Conservation (phyloP, 495 filamentous ascomycete genomes). For the Echria macrotheca region DNA sequence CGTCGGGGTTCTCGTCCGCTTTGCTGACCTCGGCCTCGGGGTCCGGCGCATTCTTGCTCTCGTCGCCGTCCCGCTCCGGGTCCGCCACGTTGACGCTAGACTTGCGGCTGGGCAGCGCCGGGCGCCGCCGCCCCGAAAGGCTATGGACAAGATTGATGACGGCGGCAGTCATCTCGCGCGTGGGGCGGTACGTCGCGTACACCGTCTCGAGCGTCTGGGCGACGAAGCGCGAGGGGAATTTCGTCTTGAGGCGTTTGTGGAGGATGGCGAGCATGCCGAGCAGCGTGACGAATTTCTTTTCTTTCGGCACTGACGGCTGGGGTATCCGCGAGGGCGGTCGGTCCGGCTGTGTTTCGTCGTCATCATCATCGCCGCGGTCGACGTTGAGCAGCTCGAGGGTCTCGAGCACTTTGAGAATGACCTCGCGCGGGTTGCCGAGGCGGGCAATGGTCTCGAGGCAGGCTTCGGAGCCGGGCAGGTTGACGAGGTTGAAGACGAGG, state of each 20-base stretch:
- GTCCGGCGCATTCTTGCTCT: constrained; percentile 61
- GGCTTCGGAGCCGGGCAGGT: constrained; percentile 63
- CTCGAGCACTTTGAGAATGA: constrained; percentile 82
- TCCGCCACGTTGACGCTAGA: constrained; percentile 54
- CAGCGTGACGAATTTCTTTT: constrained; percentile 65
- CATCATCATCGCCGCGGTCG: constrained; percentile 31
- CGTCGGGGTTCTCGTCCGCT: constrained; percentile 47
- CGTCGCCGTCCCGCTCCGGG: constrained; percentile 39
- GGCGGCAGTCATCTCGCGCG: constrained; percentile 61
- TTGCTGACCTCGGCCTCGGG: constrained; percentile 63
- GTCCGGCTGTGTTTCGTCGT: constrained; percentile 17
- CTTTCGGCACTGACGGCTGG: constrained; percentile 25
- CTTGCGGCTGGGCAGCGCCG: constrained; percentile 65
- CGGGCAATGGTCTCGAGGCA: constrained; percentile 74
- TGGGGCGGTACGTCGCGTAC: constrained; percentile 59
- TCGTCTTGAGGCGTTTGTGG: constrained; percentile 82
- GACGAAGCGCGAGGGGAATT: constrained; percentile 86
- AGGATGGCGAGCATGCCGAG: constrained; percentile 78
- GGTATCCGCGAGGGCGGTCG: background rate
- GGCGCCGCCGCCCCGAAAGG: constrained; percentile 66
- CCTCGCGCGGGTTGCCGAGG: constrained; percentile 87
- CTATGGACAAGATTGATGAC: constrained; percentile 71
- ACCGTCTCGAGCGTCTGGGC: constrained; percentile 81
- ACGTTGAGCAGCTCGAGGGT: constrained; percentile 50
- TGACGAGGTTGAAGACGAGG: constrained; percentile 77